Conservation (phyloP, 1,284 basidiomycete species). For the Trametes polyzona region DNA sequence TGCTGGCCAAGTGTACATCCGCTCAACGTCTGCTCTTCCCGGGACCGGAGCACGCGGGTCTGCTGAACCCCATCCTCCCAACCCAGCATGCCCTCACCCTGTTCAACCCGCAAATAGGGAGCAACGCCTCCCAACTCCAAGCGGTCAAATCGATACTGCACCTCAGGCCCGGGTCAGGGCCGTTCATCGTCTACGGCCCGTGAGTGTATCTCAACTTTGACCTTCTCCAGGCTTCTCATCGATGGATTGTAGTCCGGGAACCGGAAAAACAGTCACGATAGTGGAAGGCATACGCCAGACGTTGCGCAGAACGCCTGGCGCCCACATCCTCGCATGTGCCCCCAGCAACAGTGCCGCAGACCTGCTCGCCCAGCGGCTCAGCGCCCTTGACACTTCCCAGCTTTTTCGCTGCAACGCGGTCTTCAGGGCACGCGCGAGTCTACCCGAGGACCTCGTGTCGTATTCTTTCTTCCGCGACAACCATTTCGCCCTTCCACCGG, state of each 20-base stretch:
- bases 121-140: slow-evolving; percentile 54
- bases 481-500: slow-evolving; percentile 51
- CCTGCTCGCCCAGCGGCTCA: slow-evolving; percentile 59
- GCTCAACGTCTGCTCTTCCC: slow-evolving; percentile 50
- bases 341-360: slow-evolving; percentile 68
- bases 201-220: slow-evolving; percentile 40
- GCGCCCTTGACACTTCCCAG: slow-evolving; percentile 37
- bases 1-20: slow-evolving; percentile 45
- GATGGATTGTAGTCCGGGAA: slow-evolving; percentile 54
- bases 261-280: slow-evolving; percentile 71
- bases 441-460: slow-evolving; percentile 46
- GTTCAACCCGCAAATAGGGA: slow-evolving; percentile 49
- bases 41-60: slow-evolving; percentile 30
- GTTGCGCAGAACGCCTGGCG: slow-evolving; percentile 43
- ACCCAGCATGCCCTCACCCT: slow-evolving; percentile 23
- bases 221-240: not conserved
- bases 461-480: slow-evolving; percentile 47
- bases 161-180: slow-evolving; percentile 48
- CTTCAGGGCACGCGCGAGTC: slow-evolving; percentile 48
- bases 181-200: slow-evolving; percentile 72
- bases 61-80: slow-evolving; percentile 13
- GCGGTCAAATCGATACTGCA: slow-evolving; percentile 57
- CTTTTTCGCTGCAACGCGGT: slow-evolving; percentile 71
- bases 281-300: slow-evolving; percentile 69
- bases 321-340: slow-evolving; percentile 64